phyloP scores from a whole-genome alignment of 2,329 filamentous ascomycete species.

The Fonsecaea monophora region DNA sequence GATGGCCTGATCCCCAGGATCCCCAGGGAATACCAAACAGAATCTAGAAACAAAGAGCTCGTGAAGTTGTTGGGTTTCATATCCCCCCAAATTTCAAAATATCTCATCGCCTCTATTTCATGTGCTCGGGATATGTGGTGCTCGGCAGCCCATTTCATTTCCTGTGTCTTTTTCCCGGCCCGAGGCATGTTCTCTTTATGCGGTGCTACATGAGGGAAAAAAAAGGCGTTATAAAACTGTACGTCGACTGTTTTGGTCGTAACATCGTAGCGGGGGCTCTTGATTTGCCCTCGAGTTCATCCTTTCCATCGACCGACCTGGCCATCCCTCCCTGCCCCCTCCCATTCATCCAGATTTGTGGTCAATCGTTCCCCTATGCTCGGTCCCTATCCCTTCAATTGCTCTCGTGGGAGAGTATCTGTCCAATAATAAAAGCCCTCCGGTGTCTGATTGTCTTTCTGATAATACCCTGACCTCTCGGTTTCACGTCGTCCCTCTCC shows the following conservation, averaged over 20 bases:
- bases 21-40: neutral
- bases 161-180: neutral
- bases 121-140: neutral
- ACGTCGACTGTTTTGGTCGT: neutral
- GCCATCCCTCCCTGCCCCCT: neutral
- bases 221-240: constrained; percentile 3
- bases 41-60: neutral
- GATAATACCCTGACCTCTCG: neutral
- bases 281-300: neutral
- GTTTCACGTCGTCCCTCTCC: neutral
- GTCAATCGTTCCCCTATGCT: neutral
- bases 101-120: neutral
- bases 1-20: neutral
- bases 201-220: constrained; percentile 8
- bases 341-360: neutral
- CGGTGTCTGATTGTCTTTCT: neutral
- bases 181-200: neutral
- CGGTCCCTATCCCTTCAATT: neutral
- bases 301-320: neutral
- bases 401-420: neutral
- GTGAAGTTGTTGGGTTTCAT: neutral
- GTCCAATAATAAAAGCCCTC: neutral
- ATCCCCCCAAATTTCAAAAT: neutral
- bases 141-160: neutral
- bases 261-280: neutral